Conservation (phyloP, 2,329 filamentous ascomycete genomes). For the Ceratocystis variospora region DNA sequence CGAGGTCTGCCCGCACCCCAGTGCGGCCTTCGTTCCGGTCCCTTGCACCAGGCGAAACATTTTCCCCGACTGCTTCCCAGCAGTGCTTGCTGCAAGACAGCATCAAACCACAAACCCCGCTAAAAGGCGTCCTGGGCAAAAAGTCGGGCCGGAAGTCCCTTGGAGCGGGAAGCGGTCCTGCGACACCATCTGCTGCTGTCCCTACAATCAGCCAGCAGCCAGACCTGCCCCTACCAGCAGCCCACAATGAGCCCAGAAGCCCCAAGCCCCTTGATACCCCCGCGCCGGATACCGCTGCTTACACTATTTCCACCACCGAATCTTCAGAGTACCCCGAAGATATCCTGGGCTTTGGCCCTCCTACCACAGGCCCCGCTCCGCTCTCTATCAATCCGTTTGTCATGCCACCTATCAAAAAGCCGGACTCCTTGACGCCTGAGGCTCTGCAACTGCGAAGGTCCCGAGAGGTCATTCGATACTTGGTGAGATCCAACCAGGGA, state of each 20-base stretch:
- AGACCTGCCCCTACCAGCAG: neutral
- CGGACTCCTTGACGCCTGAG: conserved; percentile 24
- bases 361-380: neutral
- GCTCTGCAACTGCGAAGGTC: conserved; percentile 25
- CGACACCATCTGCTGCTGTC: neutral
- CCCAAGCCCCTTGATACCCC: neutral
- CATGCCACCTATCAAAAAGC: conserved; percentile 22
- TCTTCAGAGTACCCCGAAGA: conserved; percentile 6
- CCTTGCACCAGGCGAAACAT: conserved; percentile 12
- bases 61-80: neutral
- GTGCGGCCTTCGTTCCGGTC: conserved; percentile 5
- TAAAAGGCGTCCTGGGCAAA: neutral
- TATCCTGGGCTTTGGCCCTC: neutral
- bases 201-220: neutral
- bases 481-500: conserved; percentile 31
- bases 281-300: neutral
- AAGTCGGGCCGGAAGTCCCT: conserved; percentile 3
- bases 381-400: conserved; percentile 7
- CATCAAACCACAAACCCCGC: conserved; percentile 3
- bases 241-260: neutral
- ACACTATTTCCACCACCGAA: neutral
- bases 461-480: conserved; percentile 30
- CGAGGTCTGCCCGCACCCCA: neutral
- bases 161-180: neutral
- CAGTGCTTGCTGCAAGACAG: neutral